phyloP scores from a whole-genome alignment of 2,329 filamentous ascomycete species.

The Myriosclerotinia duriaeana region DNA sequence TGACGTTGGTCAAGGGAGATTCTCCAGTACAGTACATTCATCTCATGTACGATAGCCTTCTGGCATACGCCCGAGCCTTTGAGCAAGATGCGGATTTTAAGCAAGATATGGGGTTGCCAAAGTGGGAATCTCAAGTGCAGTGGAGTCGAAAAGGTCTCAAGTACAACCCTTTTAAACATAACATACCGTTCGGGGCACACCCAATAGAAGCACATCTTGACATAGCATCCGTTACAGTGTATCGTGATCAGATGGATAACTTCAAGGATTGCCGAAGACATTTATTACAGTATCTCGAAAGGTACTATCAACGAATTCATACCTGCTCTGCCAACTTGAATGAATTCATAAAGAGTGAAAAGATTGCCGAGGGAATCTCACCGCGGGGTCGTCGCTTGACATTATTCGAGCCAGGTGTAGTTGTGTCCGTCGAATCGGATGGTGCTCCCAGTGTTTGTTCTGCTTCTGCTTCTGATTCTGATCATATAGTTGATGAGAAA shows the following conservation, averaged over 20 bases:
- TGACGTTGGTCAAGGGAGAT: background rate
- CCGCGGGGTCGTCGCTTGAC: too few species aligned
- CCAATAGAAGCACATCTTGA: background rate
- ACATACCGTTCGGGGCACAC: background rate
- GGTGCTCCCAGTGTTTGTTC: too few species aligned
- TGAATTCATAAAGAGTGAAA: background rate
- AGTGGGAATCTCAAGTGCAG: background rate
- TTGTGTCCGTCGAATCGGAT: too few species aligned
- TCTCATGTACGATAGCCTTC: background rate
- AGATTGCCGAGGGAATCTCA: background rate
- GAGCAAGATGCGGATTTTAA: background rate
- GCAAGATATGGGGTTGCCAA: background rate
- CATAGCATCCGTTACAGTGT: background rate
- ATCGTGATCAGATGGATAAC: background rate
- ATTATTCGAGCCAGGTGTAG: too few species aligned
- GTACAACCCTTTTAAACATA: background rate
- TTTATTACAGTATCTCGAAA: background rate
- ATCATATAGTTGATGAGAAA: too few species aligned
- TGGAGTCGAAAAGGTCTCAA: background rate
- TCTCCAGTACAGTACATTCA: background rate
- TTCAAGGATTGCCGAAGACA: background rate
- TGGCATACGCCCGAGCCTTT: background rate
- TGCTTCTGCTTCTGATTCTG: too few species aligned
- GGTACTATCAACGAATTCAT: background rate
- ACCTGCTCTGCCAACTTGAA: background rate